Evolutionary conservation across 2,329 filamentous ascomycete genomes (phyloP).

Genomic region (Fonsecaea monophora): DNA sequence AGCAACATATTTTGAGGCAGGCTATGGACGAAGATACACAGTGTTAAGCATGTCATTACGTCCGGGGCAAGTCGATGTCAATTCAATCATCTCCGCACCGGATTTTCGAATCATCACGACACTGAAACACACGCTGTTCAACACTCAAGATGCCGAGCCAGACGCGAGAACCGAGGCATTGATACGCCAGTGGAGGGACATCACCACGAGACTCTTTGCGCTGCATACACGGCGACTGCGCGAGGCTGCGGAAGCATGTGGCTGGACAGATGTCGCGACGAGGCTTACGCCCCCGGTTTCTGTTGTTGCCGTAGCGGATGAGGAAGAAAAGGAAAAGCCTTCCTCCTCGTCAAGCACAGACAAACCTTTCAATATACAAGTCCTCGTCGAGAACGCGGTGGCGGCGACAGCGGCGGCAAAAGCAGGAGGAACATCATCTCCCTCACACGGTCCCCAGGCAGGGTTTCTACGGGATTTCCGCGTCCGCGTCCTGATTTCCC

Average conservation of each 20-base stretch:
- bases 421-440: not conserved
- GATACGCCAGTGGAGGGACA: not conserved
- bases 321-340: not conserved
- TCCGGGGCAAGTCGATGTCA: not conserved
- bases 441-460: not conserved
- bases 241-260: conserved; percentile 8
- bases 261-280: conserved; percentile 11
- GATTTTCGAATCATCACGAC: conserved; percentile 25
- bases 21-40: not conserved
- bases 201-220: not conserved
- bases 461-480: conserved; percentile 18
- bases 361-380: conserved; percentile 3
- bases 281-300: not conserved
- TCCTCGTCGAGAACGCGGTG: conserved; percentile 3
- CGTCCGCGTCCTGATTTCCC: conserved; percentile 27
- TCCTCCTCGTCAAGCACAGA: not conserved
- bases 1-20: not conserved
- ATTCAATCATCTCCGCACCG: not conserved
- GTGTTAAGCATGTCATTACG: not conserved
- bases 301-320: not conserved
- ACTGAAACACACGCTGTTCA: conserved; percentile 19
- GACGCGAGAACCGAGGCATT: not conserved
- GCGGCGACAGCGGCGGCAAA: not conserved
- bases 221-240: conserved; percentile 16
- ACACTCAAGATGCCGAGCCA: conserved; percentile 5